These are phyloP conservation scores for Aspergillus melleus DNA, from an alignment of 2,329 filamentous ascomycete species.

Conservation along the genomic window DNA sequence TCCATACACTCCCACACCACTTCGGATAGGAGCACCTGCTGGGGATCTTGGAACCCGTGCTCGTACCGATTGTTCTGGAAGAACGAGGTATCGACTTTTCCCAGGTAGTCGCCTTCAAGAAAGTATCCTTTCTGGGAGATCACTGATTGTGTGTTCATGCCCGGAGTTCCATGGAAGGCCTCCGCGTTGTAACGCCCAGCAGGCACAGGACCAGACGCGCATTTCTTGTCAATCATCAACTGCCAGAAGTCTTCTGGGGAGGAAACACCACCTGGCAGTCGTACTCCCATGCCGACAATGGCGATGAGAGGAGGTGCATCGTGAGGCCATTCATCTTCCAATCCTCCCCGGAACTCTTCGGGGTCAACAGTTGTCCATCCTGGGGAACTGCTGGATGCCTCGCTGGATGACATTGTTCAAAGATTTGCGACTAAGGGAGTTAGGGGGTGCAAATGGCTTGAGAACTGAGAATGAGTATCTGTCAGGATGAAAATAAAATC, in stretches of 20 bases:
- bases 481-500: background rate
- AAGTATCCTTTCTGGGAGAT: slow-evolving; percentile 21
- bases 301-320: slow-evolving; percentile 7
- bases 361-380: background rate
- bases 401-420: background rate
- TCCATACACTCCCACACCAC: slow-evolving; percentile 32
- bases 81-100: slow-evolving; percentile 24
- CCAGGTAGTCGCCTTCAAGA: slow-evolving; percentile 24
- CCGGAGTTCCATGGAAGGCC: slow-evolving; percentile 12
- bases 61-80: slow-evolving; percentile 23
- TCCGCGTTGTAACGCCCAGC: slow-evolving; percentile 25
- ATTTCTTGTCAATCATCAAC: slow-evolving; percentile 10
- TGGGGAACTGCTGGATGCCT: background rate
- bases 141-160: background rate
- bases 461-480: background rate
- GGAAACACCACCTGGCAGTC: slow-evolving; percentile 17
- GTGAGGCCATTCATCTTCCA: background rate
- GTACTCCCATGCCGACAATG: slow-evolving; percentile 18
- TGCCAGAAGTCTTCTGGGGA: slow-evolving; percentile 16
- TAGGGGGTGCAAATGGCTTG: background rate
- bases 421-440: background rate
- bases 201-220: slow-evolving; percentile 19
- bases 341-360: background rate
- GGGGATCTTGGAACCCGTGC: slow-evolving; percentile 26
- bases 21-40: slow-evolving; percentile 31